Evolutionary conservation across 805 yeast genomes (phyloP).

Genomic region (Sugiyamaella boreocaroliniensis): DNA sequence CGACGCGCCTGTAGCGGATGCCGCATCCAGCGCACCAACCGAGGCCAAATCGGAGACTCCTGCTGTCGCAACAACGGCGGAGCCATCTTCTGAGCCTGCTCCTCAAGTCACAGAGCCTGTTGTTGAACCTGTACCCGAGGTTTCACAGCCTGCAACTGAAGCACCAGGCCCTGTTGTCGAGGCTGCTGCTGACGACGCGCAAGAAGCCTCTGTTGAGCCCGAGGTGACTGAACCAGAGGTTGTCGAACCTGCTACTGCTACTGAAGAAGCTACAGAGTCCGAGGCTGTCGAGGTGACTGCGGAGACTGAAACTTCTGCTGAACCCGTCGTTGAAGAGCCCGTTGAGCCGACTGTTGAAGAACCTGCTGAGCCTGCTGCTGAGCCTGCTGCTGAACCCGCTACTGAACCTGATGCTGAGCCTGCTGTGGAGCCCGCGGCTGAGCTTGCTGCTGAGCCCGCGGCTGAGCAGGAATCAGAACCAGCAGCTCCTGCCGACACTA

Average conservation of each 20-base stretch:
- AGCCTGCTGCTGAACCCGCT: constrained; percentile 1
- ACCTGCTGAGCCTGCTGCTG: constrained; percentile 4
- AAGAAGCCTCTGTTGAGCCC: constrained; percentile 10
- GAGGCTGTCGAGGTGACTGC: not conserved
- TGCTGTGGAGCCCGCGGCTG: constrained; percentile 2
- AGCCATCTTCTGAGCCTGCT: no score
- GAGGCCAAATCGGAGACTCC: no score
- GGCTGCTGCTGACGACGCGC: constrained; percentile 3
- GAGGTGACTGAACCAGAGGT: not conserved
- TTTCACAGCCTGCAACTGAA: no score
- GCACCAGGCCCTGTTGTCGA: not conserved
- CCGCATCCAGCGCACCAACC: not conserved
- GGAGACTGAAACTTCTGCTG: no score
- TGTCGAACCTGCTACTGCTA: not conserved
- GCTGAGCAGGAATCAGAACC: not conserved
- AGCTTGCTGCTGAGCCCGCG: constrained; percentile 1
- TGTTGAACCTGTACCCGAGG: not conserved
- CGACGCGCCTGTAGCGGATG: constrained; percentile 4
- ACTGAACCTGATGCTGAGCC: constrained; percentile 5
- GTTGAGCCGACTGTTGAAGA: not conserved
- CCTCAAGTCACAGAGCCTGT: not conserved
- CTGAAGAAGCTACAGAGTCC: not conserved
- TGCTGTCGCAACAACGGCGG: no score
- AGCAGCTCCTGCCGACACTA: not conserved
- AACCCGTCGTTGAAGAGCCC: not conserved